These are phyloP conservation scores for Aspergillus sp. DNA, from an alignment of 2,329 filamentous ascomycete species.

Conservation along the genomic window DNA sequence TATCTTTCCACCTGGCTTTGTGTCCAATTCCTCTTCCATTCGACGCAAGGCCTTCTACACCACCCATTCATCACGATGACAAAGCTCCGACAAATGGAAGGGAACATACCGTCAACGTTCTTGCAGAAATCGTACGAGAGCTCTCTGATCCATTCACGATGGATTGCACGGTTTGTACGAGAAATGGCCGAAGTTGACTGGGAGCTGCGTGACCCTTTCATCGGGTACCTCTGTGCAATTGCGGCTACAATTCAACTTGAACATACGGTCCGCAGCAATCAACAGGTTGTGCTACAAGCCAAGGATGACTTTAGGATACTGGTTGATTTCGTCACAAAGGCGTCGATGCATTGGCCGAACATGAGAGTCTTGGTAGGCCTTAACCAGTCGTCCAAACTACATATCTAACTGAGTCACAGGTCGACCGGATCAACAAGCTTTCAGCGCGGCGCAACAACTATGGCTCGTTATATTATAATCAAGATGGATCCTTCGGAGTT, in stretches of 20 bases:
- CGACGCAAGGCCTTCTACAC: conserved; percentile 22
- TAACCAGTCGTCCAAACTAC: too few relatives aligned
- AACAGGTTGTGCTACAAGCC: conserved; percentile 19
- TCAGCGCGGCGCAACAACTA: conserved; percentile 22
- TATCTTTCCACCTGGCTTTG: conserved; percentile 26
- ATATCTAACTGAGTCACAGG: conserved; percentile 7
- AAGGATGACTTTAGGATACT: conserved; percentile 22
- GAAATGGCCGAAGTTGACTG: conserved; percentile 24
- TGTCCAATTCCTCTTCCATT: conserved; percentile 27
- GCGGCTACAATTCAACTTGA: conserved; percentile 28
- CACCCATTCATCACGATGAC: conserved; percentile 27
- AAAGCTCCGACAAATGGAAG: conserved; percentile 23
- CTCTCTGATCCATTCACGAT: conserved; percentile 25
- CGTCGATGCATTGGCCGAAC: conserved; percentile 20
- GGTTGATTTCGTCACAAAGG: conserved; percentile 18
- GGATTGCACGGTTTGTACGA: conserved; percentile 23
- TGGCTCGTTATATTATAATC: conserved; percentile 24
- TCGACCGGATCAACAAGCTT: conserved; percentile 18
- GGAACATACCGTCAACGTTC: conserved; percentile 23
- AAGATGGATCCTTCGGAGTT: conserved; percentile 21
- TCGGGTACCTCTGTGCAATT: conserved; percentile 26
- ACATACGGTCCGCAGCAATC: conserved; percentile 24
- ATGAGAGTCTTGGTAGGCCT: conserved; percentile 20
- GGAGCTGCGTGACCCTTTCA: conserved; percentile 22
- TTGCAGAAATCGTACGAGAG: conserved; percentile 28